Base-by-base conservation (phyloP, 2,329 filamentous ascomycete genomes). In the Ophiostoma quercus region DNA sequence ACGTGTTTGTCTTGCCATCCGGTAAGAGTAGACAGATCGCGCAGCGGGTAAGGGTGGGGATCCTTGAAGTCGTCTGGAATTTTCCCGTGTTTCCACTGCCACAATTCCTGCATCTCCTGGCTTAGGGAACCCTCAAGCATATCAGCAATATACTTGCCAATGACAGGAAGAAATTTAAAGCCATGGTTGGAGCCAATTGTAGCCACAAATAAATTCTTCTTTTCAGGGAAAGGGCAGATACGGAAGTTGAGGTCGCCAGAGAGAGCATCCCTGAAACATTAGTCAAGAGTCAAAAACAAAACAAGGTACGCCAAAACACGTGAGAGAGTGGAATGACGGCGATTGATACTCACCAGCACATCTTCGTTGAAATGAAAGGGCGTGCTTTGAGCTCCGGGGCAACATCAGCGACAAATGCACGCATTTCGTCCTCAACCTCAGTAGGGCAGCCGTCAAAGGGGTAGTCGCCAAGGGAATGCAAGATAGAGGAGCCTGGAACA, bases 181-280 rank as follows among this genome's bases (percentile, higher is more conserved):
- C 86, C 84, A 77, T 91, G 88, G 74, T 90, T 89, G 0, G 87
- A 89, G 7, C 88, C 88, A 14, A 87, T 87, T 0, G 86, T 86
- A 0, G 87, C 88, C 1, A 91, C 74, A 73, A 85, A 90, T 0
- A 91, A 78, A 29, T 86, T 86, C n/a, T 54, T 66, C 76, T 76
- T 25, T 73, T 88, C 83, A 0, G 86, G 85, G n/a, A 54, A 54
- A 25, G 51, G 51, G 5, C 85, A 85, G 74, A 90, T 85, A 72
- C 90, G 83, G 73, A 88, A 88, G 74, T 90, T 87, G 29, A 82
- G 81, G 74, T 80, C 86, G 2, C 85, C 82, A 0, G 87, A 88
- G 74, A 89, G 85, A 11, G 87, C 88, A 73, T 90, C 88, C 88
- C 88, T 90, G 82, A 88, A 90, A 71, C 90, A 86, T 43, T 83